phyloP scores from a whole-genome alignment of 1,139 yeast species.

The Blastobotrys buckinghamii region DNA sequence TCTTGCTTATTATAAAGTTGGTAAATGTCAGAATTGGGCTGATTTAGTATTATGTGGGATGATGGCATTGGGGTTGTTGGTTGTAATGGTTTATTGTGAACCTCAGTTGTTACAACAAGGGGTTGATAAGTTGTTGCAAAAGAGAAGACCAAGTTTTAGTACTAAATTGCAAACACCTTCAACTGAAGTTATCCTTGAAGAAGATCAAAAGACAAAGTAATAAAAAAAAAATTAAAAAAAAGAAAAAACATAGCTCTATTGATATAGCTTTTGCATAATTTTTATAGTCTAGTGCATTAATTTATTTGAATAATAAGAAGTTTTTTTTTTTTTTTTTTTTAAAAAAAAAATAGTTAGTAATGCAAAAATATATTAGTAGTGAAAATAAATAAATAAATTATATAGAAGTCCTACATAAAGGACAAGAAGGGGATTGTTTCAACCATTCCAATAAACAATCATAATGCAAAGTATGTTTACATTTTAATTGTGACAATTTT shows the following conservation, averaged over 20 bases:
- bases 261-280: too few species aligned
- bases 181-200: conserved; percentile 9
- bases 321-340: not conserved
- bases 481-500: conserved; percentile 28
- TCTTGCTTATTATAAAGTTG: conserved; percentile 5
- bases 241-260: too few species aligned
- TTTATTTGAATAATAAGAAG: too few species aligned
- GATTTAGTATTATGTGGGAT: conserved; percentile 6
- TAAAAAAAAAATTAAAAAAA: too few species aligned
- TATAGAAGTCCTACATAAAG: conserved; percentile 23
- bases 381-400: conserved; percentile 5
- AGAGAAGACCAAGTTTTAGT: conserved; percentile 1
- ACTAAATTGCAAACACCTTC: not conserved
- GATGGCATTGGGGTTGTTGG: conserved; percentile 6
- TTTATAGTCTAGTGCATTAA: too few species aligned
- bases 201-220: not conserved
- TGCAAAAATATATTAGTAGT: not conserved
- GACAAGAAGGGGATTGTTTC: conserved; percentile 54
- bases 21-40: not conserved
- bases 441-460: conserved; percentile 83
- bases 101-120: conserved; percentile 12
- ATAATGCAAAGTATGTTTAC: conserved; percentile 73
- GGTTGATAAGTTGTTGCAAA: not conserved
- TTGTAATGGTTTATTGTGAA: conserved; percentile 12
- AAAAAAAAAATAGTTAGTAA: too few species aligned